Conservation (phyloP, 2,329 filamentous ascomycete species). For the Alternaria brassicicola region DNA sequence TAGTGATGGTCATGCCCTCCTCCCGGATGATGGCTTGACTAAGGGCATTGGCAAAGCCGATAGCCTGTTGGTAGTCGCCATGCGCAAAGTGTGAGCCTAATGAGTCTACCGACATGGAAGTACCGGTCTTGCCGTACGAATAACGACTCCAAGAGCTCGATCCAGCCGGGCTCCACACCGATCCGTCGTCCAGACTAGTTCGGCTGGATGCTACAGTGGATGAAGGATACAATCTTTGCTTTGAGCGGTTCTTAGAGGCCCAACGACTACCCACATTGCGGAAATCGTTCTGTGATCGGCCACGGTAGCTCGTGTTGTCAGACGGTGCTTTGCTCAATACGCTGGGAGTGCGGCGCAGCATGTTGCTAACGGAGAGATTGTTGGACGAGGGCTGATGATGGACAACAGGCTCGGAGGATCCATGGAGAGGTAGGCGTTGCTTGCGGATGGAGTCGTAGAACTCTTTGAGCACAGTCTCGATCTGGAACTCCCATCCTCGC, state of each 20-base stretch:
- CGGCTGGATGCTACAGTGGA: conserved; percentile 88
- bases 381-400: conserved; percentile 58
- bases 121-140: conserved; percentile 87
- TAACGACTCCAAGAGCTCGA: conserved; percentile 97
- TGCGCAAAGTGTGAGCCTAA: conserved; percentile 77
- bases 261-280: conserved; percentile 71
- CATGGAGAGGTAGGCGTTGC: conserved; percentile 84
- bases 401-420: conserved; percentile 61
- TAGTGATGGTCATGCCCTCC: conserved; percentile 66
- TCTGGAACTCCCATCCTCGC: conserved; percentile 83
- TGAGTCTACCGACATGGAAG: conserved; percentile 90
- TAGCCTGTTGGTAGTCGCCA: conserved; percentile 90
- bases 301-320: conserved; percentile 75
- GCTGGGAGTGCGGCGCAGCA: conserved; percentile 85
- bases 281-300: conserved; percentile 69
- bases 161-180: conserved; percentile 86
- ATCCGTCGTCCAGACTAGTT: conserved; percentile 91
- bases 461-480: conserved; percentile 89
- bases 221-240: conserved; percentile 74
- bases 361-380: conserved; percentile 71
- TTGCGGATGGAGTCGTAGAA: conserved; percentile 91
- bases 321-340: conserved; percentile 93
- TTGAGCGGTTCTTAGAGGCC: conserved; percentile 83
- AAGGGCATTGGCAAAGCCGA: conserved; percentile 95
- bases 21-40: conserved; percentile 97